These are phyloP conservation scores for Sporothrix luriei DNA, from an alignment of 2,329 filamentous ascomycete species.

Conservation along the genomic window DNA sequence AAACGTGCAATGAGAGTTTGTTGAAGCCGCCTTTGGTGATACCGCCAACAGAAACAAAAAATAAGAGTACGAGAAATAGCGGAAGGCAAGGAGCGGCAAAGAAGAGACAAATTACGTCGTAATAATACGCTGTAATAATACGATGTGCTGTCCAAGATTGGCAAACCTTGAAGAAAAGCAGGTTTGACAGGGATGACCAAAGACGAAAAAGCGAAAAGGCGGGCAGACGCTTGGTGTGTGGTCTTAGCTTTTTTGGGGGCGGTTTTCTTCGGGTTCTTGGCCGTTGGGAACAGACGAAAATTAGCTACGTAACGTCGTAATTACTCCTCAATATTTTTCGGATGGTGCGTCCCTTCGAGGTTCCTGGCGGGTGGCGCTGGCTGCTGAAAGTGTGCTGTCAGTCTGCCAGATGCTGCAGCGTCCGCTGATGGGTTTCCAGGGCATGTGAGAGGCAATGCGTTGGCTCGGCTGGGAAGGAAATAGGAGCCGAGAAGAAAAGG, in stretches of 20 bases:
- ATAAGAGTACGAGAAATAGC: neutral
- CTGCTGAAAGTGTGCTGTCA: neutral
- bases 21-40: slow-evolving; percentile 20
- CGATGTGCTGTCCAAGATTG: slow-evolving; percentile 15
- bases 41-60: neutral
- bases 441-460: neutral
- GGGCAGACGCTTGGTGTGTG: neutral
- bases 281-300: neutral
- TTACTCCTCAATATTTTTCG: neutral
- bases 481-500: neutral
- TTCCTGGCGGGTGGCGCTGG: slow-evolving; percentile 19
- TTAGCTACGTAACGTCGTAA: slow-evolving; percentile 7
- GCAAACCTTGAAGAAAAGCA: neutral
- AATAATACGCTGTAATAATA: slow-evolving; percentile 22
- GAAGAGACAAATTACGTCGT: neutral
- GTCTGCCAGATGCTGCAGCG: slow-evolving; percentile 22
- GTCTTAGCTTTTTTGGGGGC: slow-evolving; percentile 1
- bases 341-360: neutral
- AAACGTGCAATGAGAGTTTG: neutral
- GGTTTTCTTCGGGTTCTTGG: neutral
- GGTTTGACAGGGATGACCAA: slow-evolving; percentile 13
- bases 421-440: neutral
- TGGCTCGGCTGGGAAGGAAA: neutral
- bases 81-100: neutral
- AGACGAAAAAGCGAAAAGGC: neutral